Evolutionary conservation across 805 yeast genomes (phyloP).

Genomic region (Hanseniaspora jakobsenii): DNA sequence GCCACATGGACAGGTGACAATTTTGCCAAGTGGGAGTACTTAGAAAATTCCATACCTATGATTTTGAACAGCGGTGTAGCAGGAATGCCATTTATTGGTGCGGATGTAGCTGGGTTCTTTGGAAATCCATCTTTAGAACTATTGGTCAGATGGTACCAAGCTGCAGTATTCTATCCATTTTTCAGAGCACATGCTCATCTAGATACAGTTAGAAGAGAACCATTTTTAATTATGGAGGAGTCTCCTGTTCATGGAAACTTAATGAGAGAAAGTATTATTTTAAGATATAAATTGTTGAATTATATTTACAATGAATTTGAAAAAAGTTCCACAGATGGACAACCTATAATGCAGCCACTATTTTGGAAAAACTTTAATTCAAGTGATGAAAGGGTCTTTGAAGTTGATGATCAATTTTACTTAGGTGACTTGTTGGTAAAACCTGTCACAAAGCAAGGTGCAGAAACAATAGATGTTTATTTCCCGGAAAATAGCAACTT

Average conservation of each 20-base stretch:
- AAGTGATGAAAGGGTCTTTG: slow-evolving; percentile 32
- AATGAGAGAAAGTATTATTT: slow-evolving; percentile 56
- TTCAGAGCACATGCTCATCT: slow-evolving; percentile 95
- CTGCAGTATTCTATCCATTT: slow-evolving; percentile 93
- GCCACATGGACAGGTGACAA: slow-evolving; percentile 99
- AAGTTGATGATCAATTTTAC: slow-evolving; percentile 72
- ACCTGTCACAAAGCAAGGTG: slow-evolving; percentile 58
- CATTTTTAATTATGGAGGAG: slow-evolving; percentile 54
- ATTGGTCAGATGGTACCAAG: slow-evolving; percentile 85
- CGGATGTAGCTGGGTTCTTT: slow-evolving; percentile 95
- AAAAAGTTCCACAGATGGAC: slow-evolving; percentile 46
- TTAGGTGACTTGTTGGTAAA: slow-evolving; percentile 69
- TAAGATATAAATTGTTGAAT: slow-evolving; percentile 70
- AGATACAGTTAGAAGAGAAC: slow-evolving; percentile 85
- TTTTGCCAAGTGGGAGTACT: slow-evolving; percentile 82
- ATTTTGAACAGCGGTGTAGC: slow-evolving; percentile 64
- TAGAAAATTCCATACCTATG: slow-evolving; percentile 77
- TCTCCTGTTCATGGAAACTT: slow-evolving; percentile 51
- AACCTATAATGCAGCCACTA: slow-evolving; percentile 62
- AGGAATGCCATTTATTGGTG: slow-evolving; percentile 88
- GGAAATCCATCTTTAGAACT: slow-evolving; percentile 78
- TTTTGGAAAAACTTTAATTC: slow-evolving; percentile 44
- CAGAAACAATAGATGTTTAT: slow-evolving; percentile 27
- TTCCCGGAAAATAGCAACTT: slow-evolving; percentile 36
- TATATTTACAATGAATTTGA: slow-evolving; percentile 68